phyloP scores from a whole-genome alignment of 192 early-diverging fungal genomes.

The Entophlyctis helioformis region DNA sequence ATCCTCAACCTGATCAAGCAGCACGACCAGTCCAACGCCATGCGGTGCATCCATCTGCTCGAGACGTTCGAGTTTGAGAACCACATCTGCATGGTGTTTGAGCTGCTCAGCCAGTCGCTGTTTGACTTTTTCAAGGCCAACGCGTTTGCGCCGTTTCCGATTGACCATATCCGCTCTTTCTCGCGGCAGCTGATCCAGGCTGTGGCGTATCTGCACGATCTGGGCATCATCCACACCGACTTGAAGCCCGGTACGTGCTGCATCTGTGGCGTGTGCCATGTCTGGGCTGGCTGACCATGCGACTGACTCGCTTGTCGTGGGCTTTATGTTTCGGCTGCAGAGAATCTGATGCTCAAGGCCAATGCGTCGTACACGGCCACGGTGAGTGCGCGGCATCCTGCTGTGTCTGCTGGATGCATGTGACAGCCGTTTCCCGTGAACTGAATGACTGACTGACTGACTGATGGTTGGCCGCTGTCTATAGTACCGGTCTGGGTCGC shows the following conservation, averaged over 20 bases:
- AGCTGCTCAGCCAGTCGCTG: slow-evolving; percentile 69
- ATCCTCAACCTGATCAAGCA: slow-evolving; percentile 70
- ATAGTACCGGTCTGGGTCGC: too few species aligned
- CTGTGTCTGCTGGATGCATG: too few species aligned
- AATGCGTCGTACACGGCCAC: slow-evolving; percentile 4
- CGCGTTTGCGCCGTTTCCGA: slow-evolving; percentile 76
- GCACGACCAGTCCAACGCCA: slow-evolving; percentile 66
- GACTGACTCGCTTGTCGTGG: too few species aligned
- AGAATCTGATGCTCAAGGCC: slow-evolving; percentile 17
- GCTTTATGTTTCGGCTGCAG: too few species aligned
- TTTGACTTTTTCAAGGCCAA: slow-evolving; percentile 97
- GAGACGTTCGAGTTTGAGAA: slow-evolving; percentile 78
- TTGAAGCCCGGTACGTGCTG: slow-evolving; percentile 76
- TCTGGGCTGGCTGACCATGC: too few species aligned
- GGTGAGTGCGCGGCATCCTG: too few species aligned
- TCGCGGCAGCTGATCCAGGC: slow-evolving; percentile 73
- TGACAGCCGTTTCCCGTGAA: too few species aligned
- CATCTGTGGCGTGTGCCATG: too few species aligned
- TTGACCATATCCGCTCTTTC: slow-evolving; percentile 73
- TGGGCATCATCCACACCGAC: slow-evolving; percentile 89
- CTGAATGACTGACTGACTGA: too few species aligned
- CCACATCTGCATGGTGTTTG: slow-evolving; percentile 98
- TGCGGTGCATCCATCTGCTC: slow-evolving; percentile 81
- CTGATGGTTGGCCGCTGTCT: too few species aligned
- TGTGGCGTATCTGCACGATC: slow-evolving; percentile 81